phyloP scores from a whole-genome alignment of 2,329 filamentous ascomycete species.

The Meredithiella fracta region DNA sequence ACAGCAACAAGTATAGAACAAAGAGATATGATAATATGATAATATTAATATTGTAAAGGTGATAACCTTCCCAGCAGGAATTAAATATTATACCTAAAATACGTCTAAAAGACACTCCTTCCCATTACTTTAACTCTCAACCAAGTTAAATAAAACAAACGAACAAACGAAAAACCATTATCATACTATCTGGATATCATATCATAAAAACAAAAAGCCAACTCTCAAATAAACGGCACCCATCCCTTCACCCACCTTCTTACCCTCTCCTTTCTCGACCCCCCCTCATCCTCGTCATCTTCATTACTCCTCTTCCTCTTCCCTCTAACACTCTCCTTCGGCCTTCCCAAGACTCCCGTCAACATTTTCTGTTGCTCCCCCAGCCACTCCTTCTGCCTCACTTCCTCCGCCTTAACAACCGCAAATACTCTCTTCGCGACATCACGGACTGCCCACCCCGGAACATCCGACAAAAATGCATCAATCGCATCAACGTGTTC shows the following conservation, averaged over 20 bases:
- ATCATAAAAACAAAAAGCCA: not conserved
- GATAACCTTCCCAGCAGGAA: no score
- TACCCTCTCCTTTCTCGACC: not conserved
- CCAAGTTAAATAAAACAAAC: constrained; percentile 13
- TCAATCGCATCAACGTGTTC: constrained; percentile 45
- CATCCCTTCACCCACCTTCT: constrained; percentile 6
- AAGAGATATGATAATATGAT: no score
- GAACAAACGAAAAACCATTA: constrained; percentile 21
- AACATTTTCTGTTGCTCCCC: constrained; percentile 3
- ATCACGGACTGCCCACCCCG: constrained; percentile 31
- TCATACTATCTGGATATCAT: constrained; percentile 26
- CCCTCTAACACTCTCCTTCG: not conserved
- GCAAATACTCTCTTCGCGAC: constrained; percentile 37
- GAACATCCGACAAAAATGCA: constrained; percentile 31
- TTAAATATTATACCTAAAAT: no score
- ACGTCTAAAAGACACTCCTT: no score
- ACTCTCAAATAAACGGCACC: constrained; percentile 3
- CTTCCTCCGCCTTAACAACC: constrained; percentile 12
- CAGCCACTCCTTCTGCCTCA: constrained; percentile 11
- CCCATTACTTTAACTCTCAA: no score
- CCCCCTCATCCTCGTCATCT: not conserved
- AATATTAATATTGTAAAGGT: no score
- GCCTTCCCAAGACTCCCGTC: no score
- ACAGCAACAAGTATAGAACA: no score
- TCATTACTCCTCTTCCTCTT: not conserved